Percentiles rank a stretch among this genome's conserved stretches.
These are phyloP conservation scores for Crithidia expoeki DNA, from an alignment of 208 protist species.

Conservation along the genomic window DNA sequence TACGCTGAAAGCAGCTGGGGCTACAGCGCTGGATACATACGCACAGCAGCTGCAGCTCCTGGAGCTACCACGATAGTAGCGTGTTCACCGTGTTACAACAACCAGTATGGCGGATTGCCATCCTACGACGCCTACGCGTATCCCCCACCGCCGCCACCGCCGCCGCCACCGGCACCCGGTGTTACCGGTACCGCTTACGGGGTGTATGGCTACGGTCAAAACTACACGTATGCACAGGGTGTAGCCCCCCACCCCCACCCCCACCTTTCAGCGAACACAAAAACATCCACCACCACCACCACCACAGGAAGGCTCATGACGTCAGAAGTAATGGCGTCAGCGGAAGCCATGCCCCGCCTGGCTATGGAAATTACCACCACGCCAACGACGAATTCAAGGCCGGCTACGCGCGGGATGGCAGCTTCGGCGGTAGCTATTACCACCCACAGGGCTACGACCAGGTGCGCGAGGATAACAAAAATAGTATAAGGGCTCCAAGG, in stretches of 20 bases:
- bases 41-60: neutral
- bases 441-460: neutral
- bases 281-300: too few species aligned
- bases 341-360: too few species aligned
- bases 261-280: too few species aligned
- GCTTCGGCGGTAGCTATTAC: neutral
- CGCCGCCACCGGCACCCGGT: neutral
- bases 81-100: slow-evolving; percentile 5
- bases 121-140: slow-evolving; percentile 15
- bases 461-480: neutral
- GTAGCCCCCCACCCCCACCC: too few species aligned
- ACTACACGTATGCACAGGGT: too few species aligned
- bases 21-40: neutral
- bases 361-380: neutral
- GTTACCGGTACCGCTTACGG: neutral
- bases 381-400: slow-evolving; percentile 1
- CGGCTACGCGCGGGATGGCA: neutral
- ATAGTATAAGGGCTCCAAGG: too few species aligned
- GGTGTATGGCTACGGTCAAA: too few species aligned
- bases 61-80: neutral
- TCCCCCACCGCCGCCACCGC: neutral
- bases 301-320: too few species aligned
- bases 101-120: neutral
- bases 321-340: too few species aligned
- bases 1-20: slow-evolving; percentile 13